Evolutionary conservation across 192 early-diverging fungal genomes (phyloP).

Genomic region (Entomortierella chlamydospora): DNA sequence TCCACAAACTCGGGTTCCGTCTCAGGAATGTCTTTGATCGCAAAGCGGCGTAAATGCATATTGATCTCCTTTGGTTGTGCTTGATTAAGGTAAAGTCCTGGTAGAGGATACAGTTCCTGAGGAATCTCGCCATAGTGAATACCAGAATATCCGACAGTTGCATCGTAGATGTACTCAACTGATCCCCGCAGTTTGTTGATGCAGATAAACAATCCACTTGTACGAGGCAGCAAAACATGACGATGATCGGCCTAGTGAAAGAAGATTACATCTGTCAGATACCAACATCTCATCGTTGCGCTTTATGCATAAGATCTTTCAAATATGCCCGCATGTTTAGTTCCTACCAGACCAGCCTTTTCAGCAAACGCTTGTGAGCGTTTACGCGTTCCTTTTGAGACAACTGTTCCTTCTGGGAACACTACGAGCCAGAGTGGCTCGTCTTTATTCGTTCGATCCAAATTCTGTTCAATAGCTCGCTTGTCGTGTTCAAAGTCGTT

Average conservation of each 20-base stretch:
- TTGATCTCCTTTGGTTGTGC: conserved; percentile 83
- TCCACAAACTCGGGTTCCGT: conserved; percentile 76
- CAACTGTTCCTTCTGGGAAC: conserved; percentile 96
- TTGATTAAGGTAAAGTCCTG: conserved; percentile 78
- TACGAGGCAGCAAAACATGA: conserved; percentile 86
- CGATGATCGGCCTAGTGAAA: conserved; percentile 62
- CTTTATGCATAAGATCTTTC: too few species aligned
- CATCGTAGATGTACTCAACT: conserved; percentile 84
- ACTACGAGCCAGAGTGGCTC: conserved; percentile 91
- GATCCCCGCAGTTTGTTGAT: conserved; percentile 72
- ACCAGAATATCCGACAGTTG: conserved; percentile 91
- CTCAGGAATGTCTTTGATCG: conserved; percentile 72
- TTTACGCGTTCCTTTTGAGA: conserved; percentile 78
- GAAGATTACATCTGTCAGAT: neutral
- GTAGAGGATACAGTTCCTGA: conserved; percentile 85
- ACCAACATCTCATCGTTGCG: too few species aligned
- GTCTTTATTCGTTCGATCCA: conserved; percentile 66
- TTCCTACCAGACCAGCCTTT: conserved; percentile 67
- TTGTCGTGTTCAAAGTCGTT: conserved; percentile 82
- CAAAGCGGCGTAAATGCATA: conserved; percentile 80
- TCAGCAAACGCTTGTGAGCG: conserved; percentile 79
- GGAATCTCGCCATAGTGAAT: conserved; percentile 78
- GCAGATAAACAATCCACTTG: conserved; percentile 84
- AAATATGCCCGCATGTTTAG: neutral
- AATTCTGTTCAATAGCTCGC: conserved; percentile 67